These are phyloP conservation scores for Rutstroemia sp. DNA, from an alignment of 2,329 filamentous ascomycete genomes.

Conservation along the genomic window DNA sequence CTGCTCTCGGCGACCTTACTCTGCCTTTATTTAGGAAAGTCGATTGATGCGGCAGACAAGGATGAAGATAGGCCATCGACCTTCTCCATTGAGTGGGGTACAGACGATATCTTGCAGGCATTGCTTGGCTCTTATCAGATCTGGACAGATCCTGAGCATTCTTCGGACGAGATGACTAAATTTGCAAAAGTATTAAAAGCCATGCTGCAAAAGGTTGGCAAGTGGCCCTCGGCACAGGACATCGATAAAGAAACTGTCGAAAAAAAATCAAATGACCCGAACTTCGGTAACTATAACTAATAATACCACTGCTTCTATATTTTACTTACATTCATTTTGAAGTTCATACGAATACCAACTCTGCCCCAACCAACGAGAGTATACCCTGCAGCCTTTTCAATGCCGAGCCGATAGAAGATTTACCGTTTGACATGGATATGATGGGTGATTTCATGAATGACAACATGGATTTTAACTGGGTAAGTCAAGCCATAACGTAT, in stretches of 20 bases:
- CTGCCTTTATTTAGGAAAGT: slow-evolving; percentile 20
- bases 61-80: neutral
- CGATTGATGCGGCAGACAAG: slow-evolving; percentile 6
- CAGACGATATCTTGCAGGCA: slow-evolving; percentile 16
- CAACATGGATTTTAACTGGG: slow-evolving; percentile 3
- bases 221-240: neutral
- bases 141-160: slow-evolving; percentile 13
- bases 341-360: neutral
- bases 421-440: neutral
- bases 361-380: neutral
- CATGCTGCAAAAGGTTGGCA: slow-evolving; percentile 17
- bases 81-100: slow-evolving; percentile 15
- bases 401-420: neutral
- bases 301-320: neutral
- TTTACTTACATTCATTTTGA: neutral
- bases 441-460: slow-evolving; percentile 2
- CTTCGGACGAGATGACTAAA: slow-evolving; percentile 18
- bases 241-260: neutral
- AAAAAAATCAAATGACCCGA: neutral
- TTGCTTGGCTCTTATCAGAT: slow-evolving; percentile 17
- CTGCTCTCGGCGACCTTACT: slow-evolving; percentile 24
- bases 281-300: neutral
- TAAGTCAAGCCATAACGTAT: neutral
- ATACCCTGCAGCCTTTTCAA: neutral
- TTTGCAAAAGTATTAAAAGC: slow-evolving; percentile 16